Conservation (phyloP, 2,329 filamentous ascomycete species). For the Neofusicoccum ribis region DNA sequence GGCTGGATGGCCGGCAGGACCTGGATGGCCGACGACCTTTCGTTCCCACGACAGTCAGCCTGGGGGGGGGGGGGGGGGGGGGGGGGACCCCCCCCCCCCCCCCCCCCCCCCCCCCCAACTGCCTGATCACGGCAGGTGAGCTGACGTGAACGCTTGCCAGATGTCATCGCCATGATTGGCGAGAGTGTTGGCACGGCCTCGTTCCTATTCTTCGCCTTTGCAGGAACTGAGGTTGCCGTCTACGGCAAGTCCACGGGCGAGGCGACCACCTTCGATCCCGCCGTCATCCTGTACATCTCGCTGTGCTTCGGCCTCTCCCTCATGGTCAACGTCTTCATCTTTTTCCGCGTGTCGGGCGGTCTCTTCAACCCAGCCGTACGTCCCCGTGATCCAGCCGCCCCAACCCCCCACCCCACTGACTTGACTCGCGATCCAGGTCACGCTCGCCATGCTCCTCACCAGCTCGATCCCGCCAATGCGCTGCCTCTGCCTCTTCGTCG, state of each 20-base stretch:
- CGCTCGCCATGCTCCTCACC: slow-evolving; percentile 48
- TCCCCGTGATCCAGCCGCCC: background rate
- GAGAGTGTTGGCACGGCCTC: slow-evolving; percentile 56
- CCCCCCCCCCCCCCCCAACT: too few relatives aligned
- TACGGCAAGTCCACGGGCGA: slow-evolving; percentile 29
- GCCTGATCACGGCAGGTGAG: background rate
- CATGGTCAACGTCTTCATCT: slow-evolving; percentile 56
- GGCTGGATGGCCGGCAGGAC: slow-evolving; percentile 52
- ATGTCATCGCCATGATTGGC: slow-evolving; percentile 48
- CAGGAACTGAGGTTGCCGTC: slow-evolving; percentile 46
- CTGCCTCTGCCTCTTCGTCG: slow-evolving; percentile 44
- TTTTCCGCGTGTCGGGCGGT: slow-evolving; percentile 54
- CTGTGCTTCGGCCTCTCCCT: slow-evolving; percentile 50
- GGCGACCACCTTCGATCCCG: slow-evolving; percentile 4
- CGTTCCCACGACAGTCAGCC: too few relatives aligned
- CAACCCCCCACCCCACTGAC: background rate
- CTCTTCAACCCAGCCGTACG: slow-evolving; percentile 49
- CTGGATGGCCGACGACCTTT: slow-evolving; percentile 54
- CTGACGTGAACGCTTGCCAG: background rate
- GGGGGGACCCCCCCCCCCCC: too few relatives aligned
- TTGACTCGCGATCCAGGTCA: slow-evolving; percentile 36
- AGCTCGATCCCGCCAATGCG: slow-evolving; percentile 48
- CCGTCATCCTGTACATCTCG: slow-evolving; percentile 44
- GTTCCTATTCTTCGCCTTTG: slow-evolving; percentile 52
- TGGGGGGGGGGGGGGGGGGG: too few relatives aligned